Base-by-base conservation (phyloP, 495 filamentous ascomycete species). In the Penicillium nucicola region DNA sequence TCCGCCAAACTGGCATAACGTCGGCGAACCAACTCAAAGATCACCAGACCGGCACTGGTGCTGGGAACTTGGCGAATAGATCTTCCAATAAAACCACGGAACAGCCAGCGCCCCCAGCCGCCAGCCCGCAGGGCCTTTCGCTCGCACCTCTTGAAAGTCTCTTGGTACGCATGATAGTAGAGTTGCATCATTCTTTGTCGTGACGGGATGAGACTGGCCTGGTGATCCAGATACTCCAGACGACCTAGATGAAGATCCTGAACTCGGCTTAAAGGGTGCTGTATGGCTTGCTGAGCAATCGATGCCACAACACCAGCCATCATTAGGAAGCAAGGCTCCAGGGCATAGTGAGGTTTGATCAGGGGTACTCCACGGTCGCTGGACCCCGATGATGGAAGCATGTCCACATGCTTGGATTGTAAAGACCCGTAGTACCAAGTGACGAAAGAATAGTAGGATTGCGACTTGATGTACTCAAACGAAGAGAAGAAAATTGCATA, bases 401-500 rank as follows among this genome's bases (percentile, higher is more conserved):
- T 42, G 15, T 56, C 57, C 37, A 81, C 56, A 30, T 70, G 61
- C 20, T 65, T 45, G 10, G 53, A 25, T 23, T 55, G 58, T 19
- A 82, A 54, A 28, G 77, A 76, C 9, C 88, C 85, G 58, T 96
- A 96, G 56, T 86, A 90, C 70, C 80, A 82, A 17, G 81, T 83
- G 28, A 95, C 74, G 60, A 90, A 96, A 13, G 70, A 76, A 66
- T 93, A 93, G 69, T 91, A 96, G 9, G 76, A 76, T 64, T 96
- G 91, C 8, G 86, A 84, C 64, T 96, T 95, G 56, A 95, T 71
- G 43, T 83, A 91, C 68, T 96, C 91, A 56, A 96, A 96, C 1
- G 80, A 81, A 28, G 83, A 80, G 68, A 96, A 96, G 72, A 96
- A 96, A 13, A 89, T 67, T 8, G 84, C 91, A 58, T 84, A 87